Evolutionary conservation across 441 rosid genomes (phyloP).

Genomic region (Breynia disticha): DNA sequence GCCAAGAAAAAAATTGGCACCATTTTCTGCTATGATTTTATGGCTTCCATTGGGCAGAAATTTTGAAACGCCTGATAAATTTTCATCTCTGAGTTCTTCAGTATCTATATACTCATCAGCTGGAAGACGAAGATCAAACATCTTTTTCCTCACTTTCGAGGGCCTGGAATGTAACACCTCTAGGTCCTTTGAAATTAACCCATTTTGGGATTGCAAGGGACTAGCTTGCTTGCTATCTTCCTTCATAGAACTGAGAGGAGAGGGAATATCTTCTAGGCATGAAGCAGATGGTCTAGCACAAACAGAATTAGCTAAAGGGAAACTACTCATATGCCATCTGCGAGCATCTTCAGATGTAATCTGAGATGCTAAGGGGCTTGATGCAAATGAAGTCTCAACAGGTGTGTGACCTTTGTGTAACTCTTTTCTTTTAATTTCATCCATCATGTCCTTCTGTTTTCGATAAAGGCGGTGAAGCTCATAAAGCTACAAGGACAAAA

Average conservation of each 20-base stretch:
- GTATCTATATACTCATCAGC: slow-evolving; percentile 72
- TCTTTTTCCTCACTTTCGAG: slow-evolving; percentile 55
- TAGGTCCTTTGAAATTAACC: slow-evolving; percentile 40
- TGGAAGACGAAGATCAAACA: slow-evolving; percentile 90
- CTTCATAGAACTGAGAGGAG: slow-evolving; percentile 57
- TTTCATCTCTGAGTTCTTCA: slow-evolving; percentile 36
- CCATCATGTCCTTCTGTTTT: slow-evolving; percentile 65
- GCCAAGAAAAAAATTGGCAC: slow-evolving; percentile 23
- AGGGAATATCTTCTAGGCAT: slow-evolving; percentile 49
- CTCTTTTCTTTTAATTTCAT: slow-evolving; percentile 51
- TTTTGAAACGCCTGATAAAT: slow-evolving; percentile 29
- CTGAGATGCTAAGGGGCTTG: no score
- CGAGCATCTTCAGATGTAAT: slow-evolving; percentile 54
- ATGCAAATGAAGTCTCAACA: slow-evolving; percentile 49
- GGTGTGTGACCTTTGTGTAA: slow-evolving; percentile 27
- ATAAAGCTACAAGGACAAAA: slow-evolving; percentile 36
- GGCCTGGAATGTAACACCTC: slow-evolving; percentile 61
- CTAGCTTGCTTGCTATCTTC: slow-evolving; percentile 46
- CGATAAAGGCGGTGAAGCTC: slow-evolving; percentile 87
- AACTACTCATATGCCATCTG: slow-evolving; percentile 47
- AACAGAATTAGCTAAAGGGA: slow-evolving; percentile 44
- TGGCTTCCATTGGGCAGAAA: slow-evolving; percentile 36
- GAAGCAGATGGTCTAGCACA: slow-evolving; percentile 51
- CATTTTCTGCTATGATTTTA: slow-evolving; percentile 26
- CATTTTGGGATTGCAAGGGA: slow-evolving; percentile 53